phyloP scores from a whole-genome alignment of 495 filamentous ascomycete genomes.

The Aspergillus haitiensis region DNA sequence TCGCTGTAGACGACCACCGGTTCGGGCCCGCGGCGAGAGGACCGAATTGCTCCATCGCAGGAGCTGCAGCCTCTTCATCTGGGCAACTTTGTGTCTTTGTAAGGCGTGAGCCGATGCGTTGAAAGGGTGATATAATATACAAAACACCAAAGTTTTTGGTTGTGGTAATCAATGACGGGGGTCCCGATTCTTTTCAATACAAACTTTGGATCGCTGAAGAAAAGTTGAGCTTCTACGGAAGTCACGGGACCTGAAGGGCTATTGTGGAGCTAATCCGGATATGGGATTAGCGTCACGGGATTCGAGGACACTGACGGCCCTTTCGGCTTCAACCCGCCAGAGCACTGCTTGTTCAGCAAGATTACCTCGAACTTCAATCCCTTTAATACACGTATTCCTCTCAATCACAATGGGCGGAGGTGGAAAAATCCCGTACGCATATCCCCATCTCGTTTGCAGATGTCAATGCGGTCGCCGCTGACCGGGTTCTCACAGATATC shows the following conservation, averaged over 20 bases:
- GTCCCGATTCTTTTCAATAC: slow-evolving; percentile 11
- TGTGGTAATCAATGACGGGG: slow-evolving; percentile 19
- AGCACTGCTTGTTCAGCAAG: slow-evolving; percentile 25
- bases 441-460: neutral
- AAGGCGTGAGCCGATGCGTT: slow-evolving; percentile 10
- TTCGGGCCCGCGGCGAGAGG: slow-evolving; percentile 56
- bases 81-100: slow-evolving; percentile 28
- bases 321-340: slow-evolving; percentile 36
- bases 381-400: slow-evolving; percentile 31
- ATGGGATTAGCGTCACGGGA: slow-evolving; percentile 33
- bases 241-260: slow-evolving; percentile 42
- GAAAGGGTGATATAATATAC: slow-evolving; percentile 17
- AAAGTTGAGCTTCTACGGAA: slow-evolving; percentile 47
- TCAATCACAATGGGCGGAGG: slow-evolving; percentile 57
- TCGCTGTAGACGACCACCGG: slow-evolving; percentile 50
- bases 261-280: slow-evolving; percentile 32
- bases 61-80: slow-evolving; percentile 71
- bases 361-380: slow-evolving; percentile 25
- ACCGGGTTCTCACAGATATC: slow-evolving; percentile 64
- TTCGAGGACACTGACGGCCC: slow-evolving; percentile 32
- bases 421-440: slow-evolving; percentile 83
- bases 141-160: slow-evolving; percentile 12
- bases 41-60: slow-evolving; percentile 71
- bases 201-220: slow-evolving; percentile 35
- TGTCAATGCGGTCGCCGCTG: slow-evolving; percentile 21